phyloP scores from a whole-genome alignment of 139 green algal species.

The Haematococcus lacustris region DNA sequence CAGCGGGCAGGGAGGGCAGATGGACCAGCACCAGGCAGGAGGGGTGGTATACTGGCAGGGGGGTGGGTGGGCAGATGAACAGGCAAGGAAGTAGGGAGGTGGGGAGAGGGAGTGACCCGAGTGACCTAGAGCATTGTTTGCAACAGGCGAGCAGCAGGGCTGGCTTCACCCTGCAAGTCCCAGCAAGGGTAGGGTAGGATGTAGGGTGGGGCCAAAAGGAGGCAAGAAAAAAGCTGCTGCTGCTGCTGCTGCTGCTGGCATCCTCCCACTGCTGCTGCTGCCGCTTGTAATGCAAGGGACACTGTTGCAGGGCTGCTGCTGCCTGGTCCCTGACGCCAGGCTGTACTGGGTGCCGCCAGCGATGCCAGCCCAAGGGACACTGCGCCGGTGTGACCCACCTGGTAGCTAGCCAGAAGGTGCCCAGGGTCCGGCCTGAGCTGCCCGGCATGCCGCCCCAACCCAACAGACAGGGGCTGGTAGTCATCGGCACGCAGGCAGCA shows the following conservation, averaged over 20 bases:
- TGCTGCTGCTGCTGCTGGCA: no score
- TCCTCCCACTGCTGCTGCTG: no score
- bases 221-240: background rate
- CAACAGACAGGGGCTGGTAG: background rate
- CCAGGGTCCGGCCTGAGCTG: background rate
- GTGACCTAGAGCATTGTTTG: background rate
- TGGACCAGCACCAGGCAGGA: background rate
- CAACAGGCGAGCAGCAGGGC: background rate
- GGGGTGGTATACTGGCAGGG: background rate
- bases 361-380: background rate
- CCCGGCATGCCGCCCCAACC: no score
- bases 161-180: no score
- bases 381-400: conserved; percentile 8
- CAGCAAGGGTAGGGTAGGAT: no score
- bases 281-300: no score
- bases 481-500: background rate
- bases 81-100: background rate
- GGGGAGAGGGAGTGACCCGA: background rate
- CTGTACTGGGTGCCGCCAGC: background rate
- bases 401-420: conserved; percentile 67
- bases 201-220: no score
- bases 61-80: background rate
- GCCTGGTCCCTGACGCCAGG: background rate
- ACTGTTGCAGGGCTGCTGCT: background rate
- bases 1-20: background rate